Evolutionary conservation across 495 filamentous ascomycete genomes (phyloP), one percentile per base, ranked within the genome.

Genomic region (Trichoderma virens): DNA sequence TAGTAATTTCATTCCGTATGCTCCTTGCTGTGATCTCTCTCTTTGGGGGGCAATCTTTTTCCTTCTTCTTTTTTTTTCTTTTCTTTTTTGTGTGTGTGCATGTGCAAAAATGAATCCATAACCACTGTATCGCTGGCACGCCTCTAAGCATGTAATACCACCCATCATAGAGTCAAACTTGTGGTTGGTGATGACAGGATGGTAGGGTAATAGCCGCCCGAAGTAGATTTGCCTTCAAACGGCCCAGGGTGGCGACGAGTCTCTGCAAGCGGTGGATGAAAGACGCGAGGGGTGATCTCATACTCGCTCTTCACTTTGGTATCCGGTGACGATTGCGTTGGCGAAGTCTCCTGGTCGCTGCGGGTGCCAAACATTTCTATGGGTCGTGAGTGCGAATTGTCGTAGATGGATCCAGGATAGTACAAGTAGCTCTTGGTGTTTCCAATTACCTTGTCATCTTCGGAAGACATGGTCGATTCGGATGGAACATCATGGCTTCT

Each of bases 391-490:
- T 70, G 56, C 14, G 68, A 67, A 11, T 70, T 69, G 56, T 81
- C 79, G 69, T 79, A 80, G 34, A 80, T 73, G 16, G 77, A 68
- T 0, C 72, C 70, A 0, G 79, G 76, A 64, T 79, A 82, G 65
- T 81, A 81, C 39, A 79, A 75, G 61, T 81, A 81, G 0, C 71
- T 76, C 61, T 80, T 82, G 18, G 74, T 65, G 25, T 66, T 73
- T 0, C 75, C 71, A 35, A 82, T 79, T 0, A 72, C 71, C 47
- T 81, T 82, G 5, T 71, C 74, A 4, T 82, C 78, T 0, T 82
- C 79, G 14, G 78, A 39, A 3, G 78, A 72, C 38, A 82, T 78
- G 61, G 77, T 73, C 4, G 73, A 71, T 35, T 82, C 78, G 60
- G 75, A 70, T 9, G 72, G 74, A 27, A 79, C 65, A 13, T 78